Evolutionary conservation across 2,329 filamentous ascomycete species (phyloP), one percentile per base, ranked within the genome.

Genomic region (Scortechinia acanthostroma): DNA sequence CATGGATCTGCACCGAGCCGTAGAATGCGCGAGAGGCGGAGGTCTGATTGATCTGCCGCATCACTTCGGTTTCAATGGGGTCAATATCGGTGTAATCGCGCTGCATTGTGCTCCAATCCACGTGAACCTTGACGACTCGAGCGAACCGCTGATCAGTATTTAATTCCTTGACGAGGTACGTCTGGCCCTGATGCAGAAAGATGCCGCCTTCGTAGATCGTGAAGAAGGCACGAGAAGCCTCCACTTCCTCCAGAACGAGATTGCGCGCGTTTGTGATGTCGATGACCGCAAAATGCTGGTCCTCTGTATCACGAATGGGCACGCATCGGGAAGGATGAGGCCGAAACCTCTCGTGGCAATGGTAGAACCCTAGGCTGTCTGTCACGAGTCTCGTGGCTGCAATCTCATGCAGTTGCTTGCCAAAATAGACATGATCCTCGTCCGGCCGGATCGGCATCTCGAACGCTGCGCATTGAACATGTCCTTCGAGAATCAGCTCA

Each of bases 161-260:
- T 56, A 97, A 91, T 54, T 97, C 90, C 53, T 89, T 86, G 44
- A 98, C 88, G 2, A 97, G 75, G 58, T 95, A 98, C 1, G 85
- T 91, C 50, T 82, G 81, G n/a, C 93, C 93, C 65, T 98, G 93
- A 55, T 98, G 93, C 3, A 98, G 72, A 66, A 95, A 98, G 50
- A 98, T 96, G 40, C 89, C 93, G 13, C 93, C 93, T 60, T 97
- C 91, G 62, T 98, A 98, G 48, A 98, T 77, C 1, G 90, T 95
- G 63, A 95, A 97, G 52, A 89, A 91, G 1, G 91, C 91, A n/a
- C 93, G 81, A 2, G 87, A 93, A 1, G 90, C 88, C 64, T 97
- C 93, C n/a, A 98, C 76, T 64, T 97, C 91, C 68, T 98, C 93
- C 1, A 98, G 74, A 0, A 98, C 86, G 0, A 83, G 69, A 58